Percentiles rank a stretch among this genome's conserved stretches.
These are phyloP conservation scores for Pestalotiopsis sp. DNA, from an alignment of 2,329 filamentous ascomycete species.

Conservation along the genomic window DNA sequence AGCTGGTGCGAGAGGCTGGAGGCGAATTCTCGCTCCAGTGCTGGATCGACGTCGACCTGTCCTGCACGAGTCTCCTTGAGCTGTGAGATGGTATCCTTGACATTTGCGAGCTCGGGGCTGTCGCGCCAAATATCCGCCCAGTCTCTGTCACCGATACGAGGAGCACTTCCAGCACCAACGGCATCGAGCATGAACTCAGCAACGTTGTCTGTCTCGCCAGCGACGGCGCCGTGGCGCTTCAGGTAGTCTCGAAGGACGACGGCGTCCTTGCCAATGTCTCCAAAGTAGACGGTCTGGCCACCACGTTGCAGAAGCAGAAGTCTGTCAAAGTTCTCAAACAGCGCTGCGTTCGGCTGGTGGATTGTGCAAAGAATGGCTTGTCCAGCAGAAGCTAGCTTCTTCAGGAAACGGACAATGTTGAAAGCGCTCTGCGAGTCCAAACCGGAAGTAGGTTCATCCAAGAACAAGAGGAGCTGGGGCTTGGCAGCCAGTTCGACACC, in stretches of 20 bases:
- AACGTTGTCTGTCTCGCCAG: constrained; percentile 57
- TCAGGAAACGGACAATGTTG: constrained; percentile 78
- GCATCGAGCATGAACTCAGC: constrained; percentile 86
- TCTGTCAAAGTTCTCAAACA: constrained; percentile 88
- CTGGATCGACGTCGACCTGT: constrained; percentile 44
- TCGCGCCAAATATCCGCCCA: constrained; percentile 82
- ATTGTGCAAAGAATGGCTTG: constrained; percentile 92
- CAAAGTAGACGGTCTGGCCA: constrained; percentile 83
- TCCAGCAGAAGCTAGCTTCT: constrained; percentile 75
- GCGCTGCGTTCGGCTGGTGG: constrained; percentile 82
- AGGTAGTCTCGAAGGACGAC: constrained; percentile 68
- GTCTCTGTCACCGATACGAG: constrained; percentile 73
- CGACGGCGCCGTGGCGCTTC: constrained; percentile 61
- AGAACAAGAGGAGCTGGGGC: constrained; percentile 74
- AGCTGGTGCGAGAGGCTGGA: constrained; percentile 81
- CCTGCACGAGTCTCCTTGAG: constrained; percentile 64
- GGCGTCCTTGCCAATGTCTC: constrained; percentile 79
- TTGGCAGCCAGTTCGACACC: constrained; percentile 88
- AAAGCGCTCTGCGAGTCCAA: constrained; percentile 74
- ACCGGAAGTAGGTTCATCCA: constrained; percentile 79
- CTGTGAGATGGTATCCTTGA: constrained; percentile 67
- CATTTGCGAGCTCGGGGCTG: constrained; percentile 68
- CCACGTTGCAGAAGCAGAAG: constrained; percentile 78
- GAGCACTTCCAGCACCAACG: constrained; percentile 73
- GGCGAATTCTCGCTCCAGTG: constrained; percentile 75